Percentiles rank a stretch among this genome's conserved stretches.
phyloP scores from a whole-genome alignment of 164 flowering plant species.

The Nymphaea thermarum region DNA sequence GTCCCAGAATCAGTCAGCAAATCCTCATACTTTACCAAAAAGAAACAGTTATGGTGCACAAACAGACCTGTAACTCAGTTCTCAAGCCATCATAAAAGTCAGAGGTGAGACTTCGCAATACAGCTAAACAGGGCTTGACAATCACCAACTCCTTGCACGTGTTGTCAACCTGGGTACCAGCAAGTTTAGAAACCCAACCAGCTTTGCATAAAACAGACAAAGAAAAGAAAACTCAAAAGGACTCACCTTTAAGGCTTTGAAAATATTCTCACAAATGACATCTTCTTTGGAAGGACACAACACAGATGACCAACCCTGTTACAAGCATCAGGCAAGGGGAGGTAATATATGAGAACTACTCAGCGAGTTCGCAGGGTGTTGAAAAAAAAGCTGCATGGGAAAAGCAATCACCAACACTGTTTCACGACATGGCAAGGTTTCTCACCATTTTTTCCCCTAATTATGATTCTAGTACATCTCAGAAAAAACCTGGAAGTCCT shows the following conservation, averaged over 20 bases:
- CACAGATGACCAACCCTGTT: constrained; percentile 28
- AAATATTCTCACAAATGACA: constrained; percentile 19
- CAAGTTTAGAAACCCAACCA: neutral
- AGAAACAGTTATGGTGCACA: no score
- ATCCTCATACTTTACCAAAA: no score
- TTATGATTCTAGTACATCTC: no score
- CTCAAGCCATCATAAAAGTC: constrained; percentile 33
- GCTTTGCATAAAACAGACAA: neutral
- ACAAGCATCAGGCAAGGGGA: no score
- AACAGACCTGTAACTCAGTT: constrained; percentile 48
- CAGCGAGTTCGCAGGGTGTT: no score
- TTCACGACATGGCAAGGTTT: no score
- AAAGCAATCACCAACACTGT: no score
- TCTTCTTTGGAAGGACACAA: constrained; percentile 19
- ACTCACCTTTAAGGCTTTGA: constrained; percentile 53
- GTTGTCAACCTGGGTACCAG: neutral
- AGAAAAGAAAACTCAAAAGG: neutral
- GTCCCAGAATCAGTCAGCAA: no score
- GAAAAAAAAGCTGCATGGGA: no score
- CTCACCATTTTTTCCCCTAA: no score
- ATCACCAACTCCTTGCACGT: constrained; percentile 23
- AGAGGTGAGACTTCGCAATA: constrained; percentile 35
- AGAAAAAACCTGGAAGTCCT: no score
- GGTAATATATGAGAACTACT: no score
- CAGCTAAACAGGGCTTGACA: constrained; percentile 49